phyloP scores from a whole-genome alignment of 1,284 basidiomycete species.

The Papiliotrema flavescens region DNA sequence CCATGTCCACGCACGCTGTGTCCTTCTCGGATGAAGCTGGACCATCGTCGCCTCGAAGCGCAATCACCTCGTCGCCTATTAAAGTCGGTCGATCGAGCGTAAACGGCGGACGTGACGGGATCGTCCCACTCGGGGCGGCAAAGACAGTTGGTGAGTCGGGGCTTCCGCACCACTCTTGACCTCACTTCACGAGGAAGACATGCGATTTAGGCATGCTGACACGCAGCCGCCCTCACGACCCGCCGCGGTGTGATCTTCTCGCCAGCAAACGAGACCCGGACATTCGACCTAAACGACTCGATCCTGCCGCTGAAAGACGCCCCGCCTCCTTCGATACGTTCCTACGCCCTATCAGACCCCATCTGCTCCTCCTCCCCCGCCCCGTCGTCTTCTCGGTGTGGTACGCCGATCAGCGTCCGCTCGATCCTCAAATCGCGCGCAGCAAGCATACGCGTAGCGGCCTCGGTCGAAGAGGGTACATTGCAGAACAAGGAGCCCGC shows the following conservation, averaged over 20 bases:
- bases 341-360: constrained; percentile 17
- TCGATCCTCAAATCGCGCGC: constrained; percentile 35
- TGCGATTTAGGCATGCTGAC: neutral
- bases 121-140: constrained; percentile 8
- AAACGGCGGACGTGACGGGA: neutral
- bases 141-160: constrained; percentile 8
- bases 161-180: neutral
- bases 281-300: constrained; percentile 33
- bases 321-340: constrained; percentile 24
- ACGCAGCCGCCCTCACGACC: neutral
- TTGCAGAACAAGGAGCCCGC: constrained; percentile 45
- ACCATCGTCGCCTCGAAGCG: constrained; percentile 1
- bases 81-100: neutral
- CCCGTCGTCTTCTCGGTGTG: neutral
- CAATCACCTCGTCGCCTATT: neutral
- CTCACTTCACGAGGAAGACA: neutral
- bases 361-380: constrained; percentile 6
- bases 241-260: constrained; percentile 37
- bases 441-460: constrained; percentile 36
- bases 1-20: constrained; percentile 7
- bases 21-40: constrained; percentile 11
- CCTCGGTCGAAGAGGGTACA: constrained; percentile 43
- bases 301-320: constrained; percentile 17
- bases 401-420: constrained; percentile 3
- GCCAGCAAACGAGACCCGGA: constrained; percentile 30